Conservation (phyloP, 345 rosid species). For the Ceriops zippeliana region DNA sequence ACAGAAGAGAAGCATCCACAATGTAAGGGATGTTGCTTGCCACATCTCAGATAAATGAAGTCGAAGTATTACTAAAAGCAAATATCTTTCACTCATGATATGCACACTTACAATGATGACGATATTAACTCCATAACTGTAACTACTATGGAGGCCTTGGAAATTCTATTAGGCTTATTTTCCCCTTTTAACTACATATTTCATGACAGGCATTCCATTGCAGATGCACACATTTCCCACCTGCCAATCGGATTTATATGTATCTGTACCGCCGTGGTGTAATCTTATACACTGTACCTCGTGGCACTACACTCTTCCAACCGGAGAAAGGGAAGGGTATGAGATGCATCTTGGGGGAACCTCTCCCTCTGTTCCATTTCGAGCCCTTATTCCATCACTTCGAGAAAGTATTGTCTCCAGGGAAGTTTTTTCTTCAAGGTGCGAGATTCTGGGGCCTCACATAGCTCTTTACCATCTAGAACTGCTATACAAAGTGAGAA, state of each 20-base stretch:
- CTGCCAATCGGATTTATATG: slow-evolving; percentile 16
- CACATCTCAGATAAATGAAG: not conserved
- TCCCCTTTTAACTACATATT: slow-evolving; percentile 4
- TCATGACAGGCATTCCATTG: slow-evolving; percentile 3
- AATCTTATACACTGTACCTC: slow-evolving; percentile 22
- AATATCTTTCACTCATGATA: slow-evolving; percentile 19
- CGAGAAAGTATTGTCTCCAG: slow-evolving; percentile 7
- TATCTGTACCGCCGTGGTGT: slow-evolving; percentile 11
- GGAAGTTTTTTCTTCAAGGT: slow-evolving; percentile 17
- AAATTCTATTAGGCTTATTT: slow-evolving; percentile 7
- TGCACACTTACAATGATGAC: slow-evolving; percentile 36
- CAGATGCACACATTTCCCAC: slow-evolving; percentile 12
- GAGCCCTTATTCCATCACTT: slow-evolving; percentile 22
- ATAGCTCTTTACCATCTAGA: slow-evolving; percentile 48
- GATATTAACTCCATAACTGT: slow-evolving; percentile 10
- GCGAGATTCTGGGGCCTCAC: slow-evolving; percentile 11
- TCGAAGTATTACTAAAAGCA: not conserved
- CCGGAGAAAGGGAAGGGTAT: slow-evolving; percentile 69
- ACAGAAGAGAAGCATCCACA: not conserved
- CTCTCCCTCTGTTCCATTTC: slow-evolving; percentile 37
- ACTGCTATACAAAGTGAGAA: slow-evolving; percentile 73
- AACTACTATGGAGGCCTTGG: slow-evolving; percentile 7
- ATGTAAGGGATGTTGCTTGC: not conserved
- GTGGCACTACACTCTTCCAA: slow-evolving; percentile 57
- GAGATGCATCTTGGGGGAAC: slow-evolving; percentile 53